Evolutionary conservation across 2,329 filamentous ascomycete genomes (phyloP), one percentile per base, ranked within the genome.

Genomic region (Sclerotinia spermophila): DNA sequence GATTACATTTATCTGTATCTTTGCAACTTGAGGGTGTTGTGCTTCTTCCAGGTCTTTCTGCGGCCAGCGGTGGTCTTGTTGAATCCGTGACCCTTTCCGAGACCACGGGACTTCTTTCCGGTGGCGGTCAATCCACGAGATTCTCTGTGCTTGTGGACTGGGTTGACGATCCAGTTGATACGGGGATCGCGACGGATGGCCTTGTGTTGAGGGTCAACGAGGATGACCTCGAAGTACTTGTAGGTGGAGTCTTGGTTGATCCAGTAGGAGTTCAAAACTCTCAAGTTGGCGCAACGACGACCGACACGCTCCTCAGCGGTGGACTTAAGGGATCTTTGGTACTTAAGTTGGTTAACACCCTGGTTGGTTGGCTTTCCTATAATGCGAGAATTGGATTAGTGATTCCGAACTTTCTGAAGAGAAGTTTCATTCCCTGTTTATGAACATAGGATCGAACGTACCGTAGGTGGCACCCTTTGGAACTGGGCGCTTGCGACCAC

Each of bases 211-310:
- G 96, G 96, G 88, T 99, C 96, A 83, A 99, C 95, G 82, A 97
- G 93, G 88, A 99, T 98, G 85, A 98, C 91, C 87, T 99, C 96
- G 89, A 90, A 99, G 92, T 99, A 99, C 90, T 99, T 99, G 93
- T 98, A 99, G 86, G 96, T 99, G 74, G 94, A 97, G 89, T 99
- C 96, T 90, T 98, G 94, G 92, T 99, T 99, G 89, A 99, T 93
- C 96, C 96, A 99, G 94, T 99, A 99, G 76, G 95, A 98, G 92
- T 99, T 99, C 82, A 99, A 92, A 82, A 99, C 96, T 83, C 96
- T 94, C 84, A 99, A 86, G 88, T 99, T 99, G 86, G 94, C 94
- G 88, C 94, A 97, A 84, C 95, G 94, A 85, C 94, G 94, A 82
- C 96, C 96, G 83, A 99, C 95, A 92, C 96, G 96, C 92, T 99